Conservation (phyloP, 2,329 filamentous ascomycete genomes). For the Herpotrichia juniperi region DNA sequence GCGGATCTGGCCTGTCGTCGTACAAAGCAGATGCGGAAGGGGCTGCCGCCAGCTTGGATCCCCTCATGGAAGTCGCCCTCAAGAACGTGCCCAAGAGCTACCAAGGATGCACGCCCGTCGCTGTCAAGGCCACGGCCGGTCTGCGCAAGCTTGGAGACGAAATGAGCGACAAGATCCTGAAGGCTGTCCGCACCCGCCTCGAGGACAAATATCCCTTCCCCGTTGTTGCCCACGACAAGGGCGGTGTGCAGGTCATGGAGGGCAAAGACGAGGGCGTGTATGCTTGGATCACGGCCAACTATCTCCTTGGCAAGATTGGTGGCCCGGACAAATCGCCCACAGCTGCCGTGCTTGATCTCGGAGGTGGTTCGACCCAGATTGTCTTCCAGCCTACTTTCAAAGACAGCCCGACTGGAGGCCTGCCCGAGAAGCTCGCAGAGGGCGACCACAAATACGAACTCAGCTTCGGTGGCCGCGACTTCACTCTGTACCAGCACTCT, state of each 20-base stretch:
- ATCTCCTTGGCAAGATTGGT: slow-evolving; percentile 96
- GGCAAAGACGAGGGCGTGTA: slow-evolving; percentile 97
- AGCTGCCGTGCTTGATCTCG: slow-evolving; percentile 93
- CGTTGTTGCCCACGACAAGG: slow-evolving; percentile 81
- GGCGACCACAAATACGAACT: slow-evolving; percentile 97
- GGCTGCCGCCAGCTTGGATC: slow-evolving; percentile 87
- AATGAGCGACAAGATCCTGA: slow-evolving; percentile 81
- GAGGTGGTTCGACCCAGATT: slow-evolving; percentile 96
- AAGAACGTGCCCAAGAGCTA: slow-evolving; percentile 83
- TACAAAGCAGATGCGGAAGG: slow-evolving; percentile 85
- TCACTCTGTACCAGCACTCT: slow-evolving; percentile 96
- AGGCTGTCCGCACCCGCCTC: slow-evolving; percentile 80
- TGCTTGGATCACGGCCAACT: slow-evolving; percentile 99
- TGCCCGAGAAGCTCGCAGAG: slow-evolving; percentile 82
- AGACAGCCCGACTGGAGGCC: slow-evolving; percentile 71
- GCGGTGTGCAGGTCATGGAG: slow-evolving; percentile 96
- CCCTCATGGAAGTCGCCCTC: slow-evolving; percentile 85
- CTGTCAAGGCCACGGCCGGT: slow-evolving; percentile 97
- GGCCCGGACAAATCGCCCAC: slow-evolving; percentile 88
- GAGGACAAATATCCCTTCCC: slow-evolving; percentile 95
- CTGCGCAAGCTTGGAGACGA: slow-evolving; percentile 84
- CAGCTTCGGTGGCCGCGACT: slow-evolving; percentile 86
- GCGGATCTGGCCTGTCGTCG: slow-evolving; percentile 80
- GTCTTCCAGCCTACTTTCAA: slow-evolving; percentile 97
- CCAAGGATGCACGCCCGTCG: slow-evolving; percentile 89